Evolutionary conservation across 352 stramenopile species (phyloP).

Genomic region (Aphanomyces euteiches): DNA sequence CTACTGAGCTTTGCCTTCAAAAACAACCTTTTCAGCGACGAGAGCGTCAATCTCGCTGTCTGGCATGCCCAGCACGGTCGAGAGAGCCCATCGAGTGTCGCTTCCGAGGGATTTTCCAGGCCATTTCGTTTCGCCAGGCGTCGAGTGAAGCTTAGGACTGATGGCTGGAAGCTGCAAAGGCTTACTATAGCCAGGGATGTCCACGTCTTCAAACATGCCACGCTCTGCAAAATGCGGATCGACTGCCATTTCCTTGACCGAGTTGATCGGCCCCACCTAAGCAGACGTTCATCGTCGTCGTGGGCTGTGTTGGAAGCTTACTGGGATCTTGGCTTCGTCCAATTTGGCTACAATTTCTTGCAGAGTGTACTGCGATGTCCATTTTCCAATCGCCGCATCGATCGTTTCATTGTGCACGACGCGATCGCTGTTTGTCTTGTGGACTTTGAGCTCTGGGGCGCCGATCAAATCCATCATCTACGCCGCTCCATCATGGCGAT

Average conservation of each 20-base stretch:
- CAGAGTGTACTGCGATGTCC: conserved; percentile 49
- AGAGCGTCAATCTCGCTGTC: conserved; percentile 53
- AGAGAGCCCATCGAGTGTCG: conserved; percentile 63
- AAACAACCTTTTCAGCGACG: conserved; percentile 56
- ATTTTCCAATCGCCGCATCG: conserved; percentile 51
- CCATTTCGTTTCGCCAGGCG: conserved; percentile 58
- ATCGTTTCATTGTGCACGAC: conserved; percentile 60
- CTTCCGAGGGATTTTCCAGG: conserved; percentile 62
- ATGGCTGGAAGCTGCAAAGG: conserved; percentile 63
- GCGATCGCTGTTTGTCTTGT: conserved; percentile 59
- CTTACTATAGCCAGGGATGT: conserved; percentile 38
- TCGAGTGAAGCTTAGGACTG: conserved; percentile 61
- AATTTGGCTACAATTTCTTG: conserved; percentile 53
- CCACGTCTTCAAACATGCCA: conserved; percentile 69
- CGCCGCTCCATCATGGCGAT: not conserved
- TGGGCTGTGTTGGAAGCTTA: conserved; percentile 25
- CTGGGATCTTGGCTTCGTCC: conserved; percentile 52
- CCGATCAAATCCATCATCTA: conserved; percentile 73
- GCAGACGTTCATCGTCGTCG: no score
- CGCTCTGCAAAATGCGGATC: conserved; percentile 72
- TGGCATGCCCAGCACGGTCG: conserved; percentile 50
- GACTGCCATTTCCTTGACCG: conserved; percentile 71
- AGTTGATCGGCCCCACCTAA: conserved; percentile 59
- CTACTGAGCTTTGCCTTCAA: conserved; percentile 38
- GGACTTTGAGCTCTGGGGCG: conserved; percentile 48